These are phyloP conservation scores for Vitis labrusca DNA, from an alignment of 164 flowering plant species.

Conservation along the genomic window DNA sequence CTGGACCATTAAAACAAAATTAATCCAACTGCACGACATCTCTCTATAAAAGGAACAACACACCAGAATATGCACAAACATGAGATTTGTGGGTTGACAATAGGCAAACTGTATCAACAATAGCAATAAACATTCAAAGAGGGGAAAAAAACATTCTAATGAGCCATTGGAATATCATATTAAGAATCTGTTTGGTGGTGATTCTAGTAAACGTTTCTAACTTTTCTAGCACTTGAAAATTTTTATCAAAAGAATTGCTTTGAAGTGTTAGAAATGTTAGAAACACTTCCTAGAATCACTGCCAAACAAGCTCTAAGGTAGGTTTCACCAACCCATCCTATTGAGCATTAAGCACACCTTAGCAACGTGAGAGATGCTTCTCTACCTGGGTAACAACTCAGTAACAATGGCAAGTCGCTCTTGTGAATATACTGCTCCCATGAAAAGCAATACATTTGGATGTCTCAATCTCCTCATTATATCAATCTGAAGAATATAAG, in stretches of 20 bases:
- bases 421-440: constrained; percentile 78
- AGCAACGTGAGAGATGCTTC: too few species aligned
- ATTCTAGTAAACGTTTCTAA: too few species aligned
- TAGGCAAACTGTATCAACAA: neutral
- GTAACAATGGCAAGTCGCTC: constrained; percentile 78
- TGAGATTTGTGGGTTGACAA: neutral
- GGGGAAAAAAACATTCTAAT: neutral
- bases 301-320: neutral
- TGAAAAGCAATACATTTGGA: constrained; percentile 86
- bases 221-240: too few species aligned
- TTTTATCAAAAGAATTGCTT: too few species aligned
- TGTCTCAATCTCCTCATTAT: constrained; percentile 83
- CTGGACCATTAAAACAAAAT: constrained; percentile 33
- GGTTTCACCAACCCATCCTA: neutral
- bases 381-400: constrained; percentile 78
- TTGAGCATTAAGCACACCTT: neutral
- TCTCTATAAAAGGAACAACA: neutral
- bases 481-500: constrained; percentile 40
- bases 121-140: neutral
- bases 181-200: neutral
- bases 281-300: too few species aligned
- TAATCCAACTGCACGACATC: neutral
- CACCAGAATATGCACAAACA: neutral
- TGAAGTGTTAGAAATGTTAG: too few species aligned
- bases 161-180: neutral